Percentiles rank a stretch among this genome's conserved stretches.
phyloP scores from a whole-genome alignment of 2,329 filamentous ascomycete genomes.

The Zasmidium citrigriseum region DNA sequence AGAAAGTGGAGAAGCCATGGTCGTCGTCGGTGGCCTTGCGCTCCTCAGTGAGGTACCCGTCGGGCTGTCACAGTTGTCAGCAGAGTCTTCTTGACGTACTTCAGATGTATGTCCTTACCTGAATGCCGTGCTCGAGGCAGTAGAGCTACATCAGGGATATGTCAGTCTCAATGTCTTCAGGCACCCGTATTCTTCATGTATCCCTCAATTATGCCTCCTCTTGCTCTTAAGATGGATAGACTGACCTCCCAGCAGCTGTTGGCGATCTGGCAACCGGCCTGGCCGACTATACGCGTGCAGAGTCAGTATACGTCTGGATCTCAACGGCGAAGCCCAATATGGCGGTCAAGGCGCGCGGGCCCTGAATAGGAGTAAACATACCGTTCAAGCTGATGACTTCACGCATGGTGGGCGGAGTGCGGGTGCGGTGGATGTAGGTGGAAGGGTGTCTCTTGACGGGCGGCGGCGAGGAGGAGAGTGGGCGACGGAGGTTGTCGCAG shows the following conservation, averaged over 20 bases:
- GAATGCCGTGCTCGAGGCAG: conserved; percentile 99
- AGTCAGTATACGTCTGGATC: conserved; percentile 50
- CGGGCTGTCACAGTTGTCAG: conserved; percentile 65
- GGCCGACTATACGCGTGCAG: conserved; percentile 74
- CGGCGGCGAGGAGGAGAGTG: conserved; percentile 9
- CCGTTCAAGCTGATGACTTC: conserved; percentile 99
- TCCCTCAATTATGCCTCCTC: conserved; percentile 11
- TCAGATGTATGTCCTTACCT: conserved; percentile 64
- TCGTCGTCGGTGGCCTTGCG: conserved; percentile 91
- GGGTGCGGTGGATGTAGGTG: conserved; percentile 7
- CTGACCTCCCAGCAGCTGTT: conserved; percentile 99
- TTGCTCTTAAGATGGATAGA: conserved; percentile 35
- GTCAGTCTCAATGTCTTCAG: conserved; percentile 35
- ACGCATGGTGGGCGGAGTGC: conserved; percentile 71
- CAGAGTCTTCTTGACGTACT: background rate
- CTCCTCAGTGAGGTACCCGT: conserved; percentile 98
- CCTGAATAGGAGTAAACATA: conserved; percentile 48
- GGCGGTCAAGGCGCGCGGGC: conserved; percentile 46
- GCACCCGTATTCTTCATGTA: conserved; percentile 29
- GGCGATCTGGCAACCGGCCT: conserved; percentile 99
- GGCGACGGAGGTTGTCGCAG: conserved; percentile 14
- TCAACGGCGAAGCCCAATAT: conserved; percentile 18
- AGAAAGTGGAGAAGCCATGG: conserved; percentile 99
- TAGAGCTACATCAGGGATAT: conserved; percentile 71
- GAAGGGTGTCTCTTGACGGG: conserved; percentile 23